phyloP scores from a whole-genome alignment of 768 basidiomycete species.

The Tulasnella sp. region DNA sequence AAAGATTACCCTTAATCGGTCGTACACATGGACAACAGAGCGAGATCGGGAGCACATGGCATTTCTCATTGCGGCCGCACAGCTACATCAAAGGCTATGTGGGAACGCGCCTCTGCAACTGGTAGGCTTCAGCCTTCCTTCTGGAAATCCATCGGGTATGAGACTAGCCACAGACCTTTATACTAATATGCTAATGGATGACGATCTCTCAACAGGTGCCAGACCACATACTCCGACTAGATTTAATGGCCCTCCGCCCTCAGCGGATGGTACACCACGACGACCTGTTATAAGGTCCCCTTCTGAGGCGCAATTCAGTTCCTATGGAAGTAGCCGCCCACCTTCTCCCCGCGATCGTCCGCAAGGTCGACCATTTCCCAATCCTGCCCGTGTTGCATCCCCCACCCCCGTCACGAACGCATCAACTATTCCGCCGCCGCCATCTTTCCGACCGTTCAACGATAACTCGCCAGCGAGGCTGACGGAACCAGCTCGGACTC shows the following conservation, averaged over 20 bases:
- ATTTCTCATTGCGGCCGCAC: slow-evolving; percentile 59
- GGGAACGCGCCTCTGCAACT: slow-evolving; percentile 15
- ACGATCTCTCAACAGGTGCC: not conserved
- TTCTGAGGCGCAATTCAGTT: not conserved
- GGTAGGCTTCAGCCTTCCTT: slow-evolving; percentile 1
- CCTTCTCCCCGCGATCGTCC: not conserved
- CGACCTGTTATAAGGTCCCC: not conserved
- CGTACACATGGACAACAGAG: slow-evolving; percentile 87
- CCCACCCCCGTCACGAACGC: not conserved
- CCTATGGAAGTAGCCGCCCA: not conserved
- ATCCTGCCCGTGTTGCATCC: not conserved
- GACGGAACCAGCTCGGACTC: not conserved
- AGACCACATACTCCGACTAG: not conserved
- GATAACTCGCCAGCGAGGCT: not conserved
- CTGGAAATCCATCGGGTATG: not conserved
- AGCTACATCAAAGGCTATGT: slow-evolving; percentile 30
- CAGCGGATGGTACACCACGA: not conserved
- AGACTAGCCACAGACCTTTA: not conserved
- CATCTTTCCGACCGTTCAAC: not conserved
- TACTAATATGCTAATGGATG: not conserved
- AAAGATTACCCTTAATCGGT: slow-evolving; percentile 76
- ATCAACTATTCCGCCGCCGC: not conserved
- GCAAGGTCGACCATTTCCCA: not conserved
- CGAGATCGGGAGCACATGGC: slow-evolving; percentile 52
- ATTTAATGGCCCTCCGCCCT: not conserved